Percentiles rank a stretch among this genome's conserved stretches.
Evolutionary conservation across 2,329 filamentous ascomycete genomes (phyloP).

Genomic region (Mycosphaerelloides madeirae): DNA sequence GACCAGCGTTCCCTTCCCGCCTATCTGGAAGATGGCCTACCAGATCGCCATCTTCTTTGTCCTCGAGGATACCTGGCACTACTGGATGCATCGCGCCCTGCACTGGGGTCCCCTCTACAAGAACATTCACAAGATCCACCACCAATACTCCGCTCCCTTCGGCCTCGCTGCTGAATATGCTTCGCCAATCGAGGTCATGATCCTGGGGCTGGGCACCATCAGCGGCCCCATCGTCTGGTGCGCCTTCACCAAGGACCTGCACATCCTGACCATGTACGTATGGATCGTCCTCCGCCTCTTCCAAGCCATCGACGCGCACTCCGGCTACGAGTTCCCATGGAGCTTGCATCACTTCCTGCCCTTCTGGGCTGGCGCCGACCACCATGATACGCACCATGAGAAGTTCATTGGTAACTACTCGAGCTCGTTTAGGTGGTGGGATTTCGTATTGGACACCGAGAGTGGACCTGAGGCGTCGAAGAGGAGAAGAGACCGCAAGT

Average conservation of each 20-base stretch:
- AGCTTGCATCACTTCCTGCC: conserved; percentile 91
- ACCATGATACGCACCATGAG: conserved; percentile 97
- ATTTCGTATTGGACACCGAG: conserved; percentile 89
- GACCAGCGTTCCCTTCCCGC: conserved; percentile 84
- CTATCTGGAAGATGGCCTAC: conserved; percentile 76
- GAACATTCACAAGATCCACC: conserved; percentile 96
- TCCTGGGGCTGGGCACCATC: conserved; percentile 83
- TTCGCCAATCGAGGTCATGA: conserved; percentile 93
- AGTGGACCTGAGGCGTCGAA: conserved; percentile 81
- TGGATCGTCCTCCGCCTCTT: conserved; percentile 93
- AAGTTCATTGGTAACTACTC: conserved; percentile 98
- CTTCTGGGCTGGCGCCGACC: conserved; percentile 95
- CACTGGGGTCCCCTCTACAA: conserved; percentile 96
- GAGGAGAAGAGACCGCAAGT: conserved; percentile 73
- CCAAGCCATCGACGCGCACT: conserved; percentile 97
- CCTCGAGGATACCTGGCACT: conserved; percentile 96
- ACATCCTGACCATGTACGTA: conserved; percentile 94
- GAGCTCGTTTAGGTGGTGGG: conserved; percentile 99
- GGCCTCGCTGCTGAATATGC: conserved; percentile 96
- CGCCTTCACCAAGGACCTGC: conserved; percentile 75
- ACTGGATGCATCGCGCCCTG: conserved; percentile 88
- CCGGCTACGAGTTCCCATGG: conserved; percentile 98
- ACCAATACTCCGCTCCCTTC: conserved; percentile 97
- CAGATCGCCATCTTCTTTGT: conserved; percentile 95
- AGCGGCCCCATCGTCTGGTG: conserved; percentile 79